phyloP scores from a whole-genome alignment of 768 basidiomycete genomes.

The Porpolomopsis calyptriformis region DNA sequence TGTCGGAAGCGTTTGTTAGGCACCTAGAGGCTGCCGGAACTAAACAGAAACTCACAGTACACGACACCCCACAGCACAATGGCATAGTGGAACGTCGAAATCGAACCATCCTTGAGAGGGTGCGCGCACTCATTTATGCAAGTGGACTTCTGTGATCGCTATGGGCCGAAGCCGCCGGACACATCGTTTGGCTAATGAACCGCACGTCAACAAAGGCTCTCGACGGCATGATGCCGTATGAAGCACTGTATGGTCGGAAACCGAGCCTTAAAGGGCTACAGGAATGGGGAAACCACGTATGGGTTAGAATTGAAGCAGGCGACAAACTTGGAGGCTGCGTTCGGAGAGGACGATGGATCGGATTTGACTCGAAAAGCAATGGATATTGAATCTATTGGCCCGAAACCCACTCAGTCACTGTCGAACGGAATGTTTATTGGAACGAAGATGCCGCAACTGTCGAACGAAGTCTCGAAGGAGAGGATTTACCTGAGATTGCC shows the following conservation, averaged over 20 bases:
- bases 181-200: slow-evolving; percentile 27
- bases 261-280: neutral
- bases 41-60: slow-evolving; percentile 19
- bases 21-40: slow-evolving; percentile 23
- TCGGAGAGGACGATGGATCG: neutral
- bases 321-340: neutral
- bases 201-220: slow-evolving; percentile 17
- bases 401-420: neutral
- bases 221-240: slow-evolving; percentile 17
- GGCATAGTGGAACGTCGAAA: slow-evolving; percentile 30
- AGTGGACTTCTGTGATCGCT: slow-evolving; percentile 22
- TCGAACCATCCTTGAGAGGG: slow-evolving; percentile 21
- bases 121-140: slow-evolving; percentile 22
- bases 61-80: slow-evolving; percentile 27
- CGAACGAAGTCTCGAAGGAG: neutral
- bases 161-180: slow-evolving; percentile 27
- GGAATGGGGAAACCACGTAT: neutral
- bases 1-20: slow-evolving; percentile 16
- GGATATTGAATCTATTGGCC: neutral
- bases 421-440: neutral
- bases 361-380: neutral
- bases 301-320: neutral
- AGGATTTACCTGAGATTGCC: neutral
- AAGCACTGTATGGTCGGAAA: slow-evolving; percentile 13
- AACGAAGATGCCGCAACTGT: too few relatives aligned